Evolutionary conservation across 495 filamentous ascomycete species (phyloP), one percentile per base, ranked within the genome.

Genomic region (Penicillium coprophilum): DNA sequence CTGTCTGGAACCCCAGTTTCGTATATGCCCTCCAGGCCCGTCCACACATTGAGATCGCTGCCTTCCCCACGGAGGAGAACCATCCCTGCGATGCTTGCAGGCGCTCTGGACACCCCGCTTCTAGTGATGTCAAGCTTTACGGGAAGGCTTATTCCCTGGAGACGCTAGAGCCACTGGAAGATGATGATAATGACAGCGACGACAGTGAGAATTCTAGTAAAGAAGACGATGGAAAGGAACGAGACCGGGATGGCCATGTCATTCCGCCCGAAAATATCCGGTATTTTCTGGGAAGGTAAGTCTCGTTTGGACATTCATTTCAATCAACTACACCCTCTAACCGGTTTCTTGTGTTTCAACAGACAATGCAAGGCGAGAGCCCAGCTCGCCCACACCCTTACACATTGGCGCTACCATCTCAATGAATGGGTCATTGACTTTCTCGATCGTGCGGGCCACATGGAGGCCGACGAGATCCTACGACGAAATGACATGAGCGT

Each of bases 1-100:
- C 88, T 0, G 83, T 80, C 2, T 96, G 92, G 92, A 88, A 77
- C 45, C 52, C 63, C 0, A 78, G 84, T 3, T 96, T 96, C 56
- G 73, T 73, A 11, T 75, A 77, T 36, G 81, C 88, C 0, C 66
- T 96, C 13, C 78, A 85, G 46, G 83, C 85, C 6, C 74, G 90
- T 15, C 91, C 92, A 0, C 73, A 75, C 4, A 60, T 77, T 0
- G 70, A 74, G 13, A 57, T 76, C 6, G 63, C 71, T 2, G 32
- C 60, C 4, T 71, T 70, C 17, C 70, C 76, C 2, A 76, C 69
- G 0, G 61, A 63, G 3, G 58, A 71, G 2, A 53, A 74, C 15
- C 73, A 82, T 20, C 70, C 72, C 1, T 96, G 91, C 59, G 87
- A 88, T 58, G 91, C 90, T 0, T 96, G 91, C 62, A 88, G 89